phyloP scores from a whole-genome alignment of 805 yeast species.

The Candida dajiaensis region DNA sequence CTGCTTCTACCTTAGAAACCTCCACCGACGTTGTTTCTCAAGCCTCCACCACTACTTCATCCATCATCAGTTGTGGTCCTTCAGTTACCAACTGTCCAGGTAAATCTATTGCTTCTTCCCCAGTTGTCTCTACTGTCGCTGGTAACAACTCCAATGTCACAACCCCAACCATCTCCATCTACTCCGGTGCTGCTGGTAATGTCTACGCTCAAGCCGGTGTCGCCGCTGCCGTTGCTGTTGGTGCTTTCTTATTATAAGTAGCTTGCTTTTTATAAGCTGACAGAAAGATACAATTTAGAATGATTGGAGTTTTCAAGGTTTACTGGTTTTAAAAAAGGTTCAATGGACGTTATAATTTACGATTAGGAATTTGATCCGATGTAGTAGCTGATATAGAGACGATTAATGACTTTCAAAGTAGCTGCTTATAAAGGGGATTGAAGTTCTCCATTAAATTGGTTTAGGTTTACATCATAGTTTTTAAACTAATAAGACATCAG shows the following conservation, averaged over 20 bases:
- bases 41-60: not conserved
- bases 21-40: slow-evolving; percentile 7
- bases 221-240: slow-evolving; percentile 26
- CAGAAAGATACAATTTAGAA: not conserved
- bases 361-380: no score
- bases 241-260: slow-evolving; percentile 25
- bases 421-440: no score
- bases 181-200: slow-evolving; percentile 24
- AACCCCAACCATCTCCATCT: slow-evolving; percentile 19
- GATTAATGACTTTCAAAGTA: no score
- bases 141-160: slow-evolving; percentile 19
- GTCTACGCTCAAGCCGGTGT: slow-evolving; percentile 24
- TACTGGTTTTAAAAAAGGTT: not conserved
- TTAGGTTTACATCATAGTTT: no score
- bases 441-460: no score
- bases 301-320: not conserved
- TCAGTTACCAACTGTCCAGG: slow-evolving; percentile 13
- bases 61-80: slow-evolving; percentile 14
- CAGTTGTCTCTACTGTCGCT: not conserved
- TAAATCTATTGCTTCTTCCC: not conserved
- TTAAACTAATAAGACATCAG: no score
- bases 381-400: no score
- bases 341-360: not conserved
- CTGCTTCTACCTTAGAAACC: slow-evolving; percentile 19
- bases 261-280: not conserved